Percentiles rank a stretch among this genome's conserved stretches.
These are phyloP conservation scores for Lyophyllum shimeji DNA, from an alignment of 768 basidiomycete genomes.

Conservation along the genomic window DNA sequence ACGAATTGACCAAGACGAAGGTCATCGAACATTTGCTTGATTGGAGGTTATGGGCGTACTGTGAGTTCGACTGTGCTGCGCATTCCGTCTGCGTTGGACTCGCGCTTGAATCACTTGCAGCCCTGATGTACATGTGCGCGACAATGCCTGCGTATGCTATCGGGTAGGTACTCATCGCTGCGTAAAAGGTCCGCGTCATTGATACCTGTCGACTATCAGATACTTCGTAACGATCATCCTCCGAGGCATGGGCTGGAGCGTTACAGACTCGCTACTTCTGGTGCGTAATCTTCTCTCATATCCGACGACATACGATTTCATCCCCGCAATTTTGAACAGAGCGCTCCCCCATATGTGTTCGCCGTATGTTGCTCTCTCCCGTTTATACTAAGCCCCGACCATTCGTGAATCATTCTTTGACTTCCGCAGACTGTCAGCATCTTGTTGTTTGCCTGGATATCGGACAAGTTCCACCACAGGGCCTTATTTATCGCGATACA, in stretches of 20 bases:
- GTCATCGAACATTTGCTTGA: constrained; percentile 37
- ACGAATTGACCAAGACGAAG: constrained; percentile 35
- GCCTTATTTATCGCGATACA: constrained; percentile 44
- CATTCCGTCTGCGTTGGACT: not conserved
- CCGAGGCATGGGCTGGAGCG: constrained; percentile 48
- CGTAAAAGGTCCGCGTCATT: not conserved
- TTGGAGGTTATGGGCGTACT: constrained; percentile 50
- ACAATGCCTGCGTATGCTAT: constrained; percentile 51
- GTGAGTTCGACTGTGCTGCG: constrained; percentile 21
- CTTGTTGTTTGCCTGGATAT: constrained; percentile 45
- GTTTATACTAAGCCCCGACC: not conserved
- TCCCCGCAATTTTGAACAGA: constrained; percentile 24
- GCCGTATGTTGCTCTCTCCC: constrained; percentile 33
- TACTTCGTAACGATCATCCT: constrained; percentile 49
- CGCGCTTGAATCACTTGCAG: constrained; percentile 17
- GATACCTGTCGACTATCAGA: constrained; percentile 20
- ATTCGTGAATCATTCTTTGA: constrained; percentile 5
- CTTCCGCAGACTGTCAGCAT: constrained; percentile 34
- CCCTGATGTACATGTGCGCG: constrained; percentile 49
- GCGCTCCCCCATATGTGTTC: constrained; percentile 48
- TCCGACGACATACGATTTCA: not conserved
- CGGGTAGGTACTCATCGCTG: constrained; percentile 30
- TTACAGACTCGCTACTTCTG: constrained; percentile 39
- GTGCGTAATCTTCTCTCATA: constrained; percentile 23
- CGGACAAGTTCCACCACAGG: constrained; percentile 43